Base-by-base conservation (phyloP, 208 protist genomes). In the Sergeia podlipaevii region DNA sequence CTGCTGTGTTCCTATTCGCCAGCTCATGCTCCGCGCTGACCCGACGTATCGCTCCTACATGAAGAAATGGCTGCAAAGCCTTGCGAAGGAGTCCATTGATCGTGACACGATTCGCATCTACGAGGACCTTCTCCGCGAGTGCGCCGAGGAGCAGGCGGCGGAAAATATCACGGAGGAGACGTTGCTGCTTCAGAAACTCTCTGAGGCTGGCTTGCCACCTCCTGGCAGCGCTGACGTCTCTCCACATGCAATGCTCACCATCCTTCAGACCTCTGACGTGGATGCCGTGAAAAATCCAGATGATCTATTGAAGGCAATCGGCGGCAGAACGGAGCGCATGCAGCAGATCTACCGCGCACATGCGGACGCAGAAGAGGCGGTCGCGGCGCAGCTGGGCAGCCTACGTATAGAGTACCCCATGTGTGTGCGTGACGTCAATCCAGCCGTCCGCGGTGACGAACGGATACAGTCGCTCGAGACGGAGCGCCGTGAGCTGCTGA, bases 91-190 rank as follows among this genome's bases (percentile, higher is more conserved):
- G 33, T 47, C 60, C 1, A 68, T 85, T 4, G 81, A 89, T 45
- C 61, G 66, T 11, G 75, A 83, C 42, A 56, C 62, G 23, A 63
- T 85, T 5, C 74, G 66, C 59, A 75, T 81, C 34, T 85, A 74
- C 63, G 77, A 85, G 37, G 74, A 85, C 37, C 44, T 85, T 38
- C 65, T 89, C 26, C 65, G 77, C 11, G 81, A 83, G 48, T 56
- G 58, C 17, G 80, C 74, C 2, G 61, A 66, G 53, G 63, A 73
- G 44, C 56, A 66, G 34, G 65, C 64, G 4, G 47, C 53, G 29
- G 64, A 41, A 27, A 49, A 46, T 13, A 54, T 74, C 28, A 32
- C 49, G 7, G 32, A 3, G 15, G 58, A 65, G 28, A 29, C 34
- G 17, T 41, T 26, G 18, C 33, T 62, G 20, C 21, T 53, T 27